These are phyloP conservation scores for Houttuynia cordata DNA, from an alignment of 164 flowering plant genomes.

Conservation along the genomic window DNA sequence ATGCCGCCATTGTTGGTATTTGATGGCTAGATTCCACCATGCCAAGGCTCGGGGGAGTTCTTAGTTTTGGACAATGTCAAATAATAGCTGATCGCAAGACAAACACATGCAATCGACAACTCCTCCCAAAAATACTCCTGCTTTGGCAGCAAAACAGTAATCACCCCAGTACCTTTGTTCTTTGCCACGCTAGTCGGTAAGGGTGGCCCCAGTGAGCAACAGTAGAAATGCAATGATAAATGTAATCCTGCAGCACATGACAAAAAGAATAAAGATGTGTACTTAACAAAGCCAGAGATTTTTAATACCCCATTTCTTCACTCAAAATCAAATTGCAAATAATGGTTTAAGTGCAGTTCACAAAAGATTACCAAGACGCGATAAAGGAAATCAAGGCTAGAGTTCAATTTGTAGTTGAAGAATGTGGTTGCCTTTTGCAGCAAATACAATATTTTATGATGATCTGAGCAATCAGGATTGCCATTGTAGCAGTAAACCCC, in stretches of 20 bases:
- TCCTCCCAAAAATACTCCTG: slow-evolving; percentile 87
- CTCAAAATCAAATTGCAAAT: neutral
- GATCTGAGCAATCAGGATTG: slow-evolving; percentile 63
- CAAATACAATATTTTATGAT: slow-evolving; percentile 73
- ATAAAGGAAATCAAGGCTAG: slow-evolving; percentile 55
- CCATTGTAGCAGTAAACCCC: slow-evolving; percentile 57
- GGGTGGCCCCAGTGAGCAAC: slow-evolving; percentile 77
- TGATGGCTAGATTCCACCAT: slow-evolving; percentile 11
- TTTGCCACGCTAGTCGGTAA: slow-evolving; percentile 61
- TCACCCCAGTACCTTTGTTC: slow-evolving; percentile 47
- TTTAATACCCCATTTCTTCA: neutral
- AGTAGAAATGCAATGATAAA: slow-evolving; percentile 77
- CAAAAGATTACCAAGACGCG: slow-evolving; percentile 61
- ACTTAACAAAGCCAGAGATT: too few species aligned
- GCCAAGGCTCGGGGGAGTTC: slow-evolving; percentile 13
- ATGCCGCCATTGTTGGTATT: slow-evolving; percentile 29
- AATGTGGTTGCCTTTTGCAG: slow-evolving; percentile 45
- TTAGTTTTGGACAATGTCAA: slow-evolving; percentile 30
- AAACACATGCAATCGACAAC: slow-evolving; percentile 53
- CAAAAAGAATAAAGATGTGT: neutral
- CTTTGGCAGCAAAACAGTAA: slow-evolving; percentile 82
- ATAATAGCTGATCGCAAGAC: slow-evolving; percentile 60
- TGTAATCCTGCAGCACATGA: slow-evolving; percentile 50
- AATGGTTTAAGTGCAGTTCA: neutral
- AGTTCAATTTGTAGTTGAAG: slow-evolving; percentile 48